phyloP scores from a whole-genome alignment of 78 protist species.

The Goniomonas avonlea region DNA sequence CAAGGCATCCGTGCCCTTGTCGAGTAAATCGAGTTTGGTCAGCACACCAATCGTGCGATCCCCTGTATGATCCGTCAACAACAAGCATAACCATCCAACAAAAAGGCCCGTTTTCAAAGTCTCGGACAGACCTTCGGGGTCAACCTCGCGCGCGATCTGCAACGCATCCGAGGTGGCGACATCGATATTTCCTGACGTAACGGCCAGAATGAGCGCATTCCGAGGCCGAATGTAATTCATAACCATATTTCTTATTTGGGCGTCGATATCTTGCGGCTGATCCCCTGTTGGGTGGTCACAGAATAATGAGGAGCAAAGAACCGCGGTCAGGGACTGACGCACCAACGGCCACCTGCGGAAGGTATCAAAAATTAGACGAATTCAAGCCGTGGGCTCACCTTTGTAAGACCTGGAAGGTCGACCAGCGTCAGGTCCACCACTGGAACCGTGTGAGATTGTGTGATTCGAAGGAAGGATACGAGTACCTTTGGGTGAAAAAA shows the following conservation, averaged over 20 bases:
- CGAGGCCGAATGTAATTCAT: constrained; percentile 52
- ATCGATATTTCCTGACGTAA: constrained; percentile 87
- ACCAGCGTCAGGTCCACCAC: constrained; percentile 90
- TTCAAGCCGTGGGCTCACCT: constrained; percentile 43
- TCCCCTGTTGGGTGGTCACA: too few species aligned
- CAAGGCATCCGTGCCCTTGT: constrained; percentile 82
- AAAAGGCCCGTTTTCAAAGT: too few species aligned
- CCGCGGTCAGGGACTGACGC: constrained; percentile 45
- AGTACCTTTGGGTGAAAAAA: constrained; percentile 78
- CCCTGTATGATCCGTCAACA: constrained; percentile 42
- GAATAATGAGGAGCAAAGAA: too few species aligned
- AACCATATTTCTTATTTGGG: constrained; percentile 60
- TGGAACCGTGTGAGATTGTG: too few species aligned
- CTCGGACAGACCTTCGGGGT: too few species aligned
- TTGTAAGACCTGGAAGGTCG: constrained; percentile 95
- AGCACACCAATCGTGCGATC: constrained; percentile 85
- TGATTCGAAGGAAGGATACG: too few species aligned
- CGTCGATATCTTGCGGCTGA: constrained; percentile 86
- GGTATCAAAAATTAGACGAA: background rate
- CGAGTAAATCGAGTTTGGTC: constrained; percentile 94
- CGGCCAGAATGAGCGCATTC: constrained; percentile 80
- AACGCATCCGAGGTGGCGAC: constrained; percentile 87
- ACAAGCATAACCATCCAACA: too few species aligned
- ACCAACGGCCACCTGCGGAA: background rate
- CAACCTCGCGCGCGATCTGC: constrained; percentile 67